Evolutionary conservation across 2,329 filamentous ascomycete species (phyloP), one percentile per base, ranked within the genome.

Genomic region (Ascochyta lentis): DNA sequence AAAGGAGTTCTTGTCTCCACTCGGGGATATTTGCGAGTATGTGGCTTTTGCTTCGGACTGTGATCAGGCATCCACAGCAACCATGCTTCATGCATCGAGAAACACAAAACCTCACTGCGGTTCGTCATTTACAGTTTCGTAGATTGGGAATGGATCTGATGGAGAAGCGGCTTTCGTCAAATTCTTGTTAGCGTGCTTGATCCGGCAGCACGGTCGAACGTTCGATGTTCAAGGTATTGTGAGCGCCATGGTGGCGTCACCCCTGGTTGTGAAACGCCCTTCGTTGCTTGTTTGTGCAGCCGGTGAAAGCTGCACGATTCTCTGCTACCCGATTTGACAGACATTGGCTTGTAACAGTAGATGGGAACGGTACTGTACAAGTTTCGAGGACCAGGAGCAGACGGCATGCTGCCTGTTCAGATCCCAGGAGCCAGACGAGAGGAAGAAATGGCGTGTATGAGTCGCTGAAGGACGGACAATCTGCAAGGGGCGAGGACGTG

Each of bases 251-350:
- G 39, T 29, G 41, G 53, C 53, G 41, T 45, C 31, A 46, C 38
- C 47, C 53, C 53, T 50, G 24, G 29, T 24, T 42, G 41, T 42
- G 19, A 15, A n/a, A 35, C 15, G n/a, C 16, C 29, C 29, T 31
- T 15, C 29, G 10, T 31, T 15, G 10, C 12, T 15, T 31, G 4
- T 31, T 31, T 12, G 12, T 15, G 29, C 29, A 12, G 29, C 29
- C 12, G 12, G 29, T 12, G 19, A 31, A 31, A 31, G 9, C 29
- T 31, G 10, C 29, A 31, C 29, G 12, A 13, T 31, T 15, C 13
- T 4, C 12, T 15, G 3, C 13, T 6, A 4, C 13, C 12, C 12
- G 10, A 12, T 12, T 31, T 31, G 29, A 31, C 4, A 6, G 29
- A 31, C 6, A 3, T 15, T 6, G 12, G 29, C 13, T 4, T 31